These are phyloP conservation scores for Saturnispora zaruensis DNA, from an alignment of 805 yeast species.

Conservation along the genomic window DNA sequence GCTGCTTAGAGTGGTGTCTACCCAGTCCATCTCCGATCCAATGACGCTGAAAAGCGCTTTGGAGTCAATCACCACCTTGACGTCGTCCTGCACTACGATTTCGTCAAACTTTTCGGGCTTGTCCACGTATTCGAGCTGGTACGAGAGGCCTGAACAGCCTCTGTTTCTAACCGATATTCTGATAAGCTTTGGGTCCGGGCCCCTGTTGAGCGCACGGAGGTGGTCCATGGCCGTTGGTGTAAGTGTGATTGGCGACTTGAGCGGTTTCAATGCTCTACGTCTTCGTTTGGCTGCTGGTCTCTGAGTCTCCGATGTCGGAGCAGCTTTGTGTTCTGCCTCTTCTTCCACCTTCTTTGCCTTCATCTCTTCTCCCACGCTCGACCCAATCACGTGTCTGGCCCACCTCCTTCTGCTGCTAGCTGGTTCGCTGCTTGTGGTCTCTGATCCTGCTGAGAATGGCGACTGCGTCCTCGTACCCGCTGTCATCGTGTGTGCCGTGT, in stretches of 20 bases:
- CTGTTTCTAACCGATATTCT: slow-evolving; percentile 92
- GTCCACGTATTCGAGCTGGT: slow-evolving; percentile 82
- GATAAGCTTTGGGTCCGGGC: slow-evolving; percentile 82
- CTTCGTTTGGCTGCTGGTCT: slow-evolving; percentile 17
- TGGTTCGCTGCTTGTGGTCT: not conserved
- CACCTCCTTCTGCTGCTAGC: slow-evolving; percentile 18
- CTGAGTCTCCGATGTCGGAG: slow-evolving; percentile 11
- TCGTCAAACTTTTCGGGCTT: slow-evolving; percentile 95
- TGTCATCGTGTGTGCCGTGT: slow-evolving; percentile 1
- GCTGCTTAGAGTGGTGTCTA: slow-evolving; percentile 82
- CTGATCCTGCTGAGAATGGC: slow-evolving; percentile 5
- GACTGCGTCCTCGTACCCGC: slow-evolving; percentile 1
- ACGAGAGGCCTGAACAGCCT: slow-evolving; percentile 94
- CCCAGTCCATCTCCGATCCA: slow-evolving; percentile 98
- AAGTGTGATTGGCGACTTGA: slow-evolving; percentile 82
- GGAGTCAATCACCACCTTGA: slow-evolving; percentile 85
- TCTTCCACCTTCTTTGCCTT: slow-evolving; percentile 1
- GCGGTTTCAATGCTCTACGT: slow-evolving; percentile 68
- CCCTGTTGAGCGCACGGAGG: slow-evolving; percentile 54
- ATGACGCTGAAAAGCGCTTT: slow-evolving; percentile 93
- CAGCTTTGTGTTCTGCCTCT: not conserved
- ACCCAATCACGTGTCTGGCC: slow-evolving; percentile 26
- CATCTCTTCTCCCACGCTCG: slow-evolving; percentile 6
- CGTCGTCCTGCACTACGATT: slow-evolving; percentile 86
- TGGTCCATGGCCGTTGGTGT: slow-evolving; percentile 71